These are phyloP conservation scores for Ascochyta rabiei DNA, from an alignment of 2,329 filamentous ascomycete genomes.

Conservation along the genomic window DNA sequence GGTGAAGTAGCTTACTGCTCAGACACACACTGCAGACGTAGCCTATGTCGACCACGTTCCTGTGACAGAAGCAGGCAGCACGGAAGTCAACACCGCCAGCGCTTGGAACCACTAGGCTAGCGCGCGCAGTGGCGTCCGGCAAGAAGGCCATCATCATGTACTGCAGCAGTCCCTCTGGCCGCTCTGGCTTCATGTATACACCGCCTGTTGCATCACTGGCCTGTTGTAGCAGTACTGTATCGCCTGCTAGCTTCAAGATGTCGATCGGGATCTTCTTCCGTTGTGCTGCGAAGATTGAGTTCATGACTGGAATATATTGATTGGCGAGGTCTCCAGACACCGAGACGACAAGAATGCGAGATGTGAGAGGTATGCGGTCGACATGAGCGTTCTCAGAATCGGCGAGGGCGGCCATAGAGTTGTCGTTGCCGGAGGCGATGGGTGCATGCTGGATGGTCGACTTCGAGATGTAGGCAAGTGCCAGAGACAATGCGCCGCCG, in stretches of 20 bases:
- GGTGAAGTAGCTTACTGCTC: conserved; percentile 65
- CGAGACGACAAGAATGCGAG: conserved; percentile 86
- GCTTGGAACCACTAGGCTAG: conserved; percentile 76
- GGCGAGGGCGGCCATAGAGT: conserved; percentile 53
- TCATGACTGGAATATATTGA: conserved; percentile 98
- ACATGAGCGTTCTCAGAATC: conserved; percentile 45
- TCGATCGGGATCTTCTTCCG: conserved; percentile 88
- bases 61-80: conserved; percentile 97
- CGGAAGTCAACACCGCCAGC: conserved; percentile 92
- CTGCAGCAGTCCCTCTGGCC: conserved; percentile 71
- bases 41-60: conserved; percentile 85
- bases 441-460: conserved; percentile 61
- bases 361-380: conserved; percentile 64
- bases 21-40: conserved; percentile 97
- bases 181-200: conserved; percentile 66
- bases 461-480: conserved; percentile 90
- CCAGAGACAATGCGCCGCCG: conserved; percentile 87
- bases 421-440: conserved; percentile 50
- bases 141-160: conserved; percentile 94
- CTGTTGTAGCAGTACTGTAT: conserved; percentile 93
- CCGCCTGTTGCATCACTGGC: conserved; percentile 76
- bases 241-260: conserved; percentile 82
- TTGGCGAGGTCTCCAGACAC: conserved; percentile 86
- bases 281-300: conserved; percentile 93
- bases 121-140: conserved; percentile 69